A percentile compares a stretch with the other conserved stretches of the same genome.
phyloP scores from a whole-genome alignment of 345 rosid species.

The Clausena lansium region DNA sequence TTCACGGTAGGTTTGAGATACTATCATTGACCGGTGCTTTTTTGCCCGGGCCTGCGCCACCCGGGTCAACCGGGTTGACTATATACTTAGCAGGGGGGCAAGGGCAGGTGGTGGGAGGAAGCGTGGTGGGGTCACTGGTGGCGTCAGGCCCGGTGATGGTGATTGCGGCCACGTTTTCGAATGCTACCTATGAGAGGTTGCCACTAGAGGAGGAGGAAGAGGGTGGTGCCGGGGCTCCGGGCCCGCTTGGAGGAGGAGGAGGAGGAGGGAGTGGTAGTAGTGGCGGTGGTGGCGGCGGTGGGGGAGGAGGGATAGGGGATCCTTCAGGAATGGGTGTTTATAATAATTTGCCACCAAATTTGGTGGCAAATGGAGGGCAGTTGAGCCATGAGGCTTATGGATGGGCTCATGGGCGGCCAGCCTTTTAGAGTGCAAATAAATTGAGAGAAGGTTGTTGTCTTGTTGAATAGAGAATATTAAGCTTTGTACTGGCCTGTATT shows the following conservation, averaged over 20 bases:
- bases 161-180: constrained; percentile 57
- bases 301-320: neutral
- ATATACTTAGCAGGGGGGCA: constrained; percentile 57
- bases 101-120: constrained; percentile 62
- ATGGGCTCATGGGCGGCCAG: constrained; percentile 53
- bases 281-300: constrained; percentile 13
- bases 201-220: constrained; percentile 60
- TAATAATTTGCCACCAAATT: constrained; percentile 42
- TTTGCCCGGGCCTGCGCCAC: constrained; percentile 57
- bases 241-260: constrained; percentile 46
- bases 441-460: too few species aligned
- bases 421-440: constrained; percentile 16
- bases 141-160: constrained; percentile 64
- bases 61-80: constrained; percentile 54
- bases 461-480: neutral
- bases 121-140: constrained; percentile 51
- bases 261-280: constrained; percentile 31
- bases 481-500: neutral
- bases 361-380: constrained; percentile 64
- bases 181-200: constrained; percentile 58
- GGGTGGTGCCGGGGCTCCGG: constrained; percentile 30
- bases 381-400: constrained; percentile 51
- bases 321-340: neutral
- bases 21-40: constrained; percentile 57
- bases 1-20: constrained; percentile 62